Conservation (phyloP, 805 yeast species). For the Yarrowia keelungensis region DNA sequence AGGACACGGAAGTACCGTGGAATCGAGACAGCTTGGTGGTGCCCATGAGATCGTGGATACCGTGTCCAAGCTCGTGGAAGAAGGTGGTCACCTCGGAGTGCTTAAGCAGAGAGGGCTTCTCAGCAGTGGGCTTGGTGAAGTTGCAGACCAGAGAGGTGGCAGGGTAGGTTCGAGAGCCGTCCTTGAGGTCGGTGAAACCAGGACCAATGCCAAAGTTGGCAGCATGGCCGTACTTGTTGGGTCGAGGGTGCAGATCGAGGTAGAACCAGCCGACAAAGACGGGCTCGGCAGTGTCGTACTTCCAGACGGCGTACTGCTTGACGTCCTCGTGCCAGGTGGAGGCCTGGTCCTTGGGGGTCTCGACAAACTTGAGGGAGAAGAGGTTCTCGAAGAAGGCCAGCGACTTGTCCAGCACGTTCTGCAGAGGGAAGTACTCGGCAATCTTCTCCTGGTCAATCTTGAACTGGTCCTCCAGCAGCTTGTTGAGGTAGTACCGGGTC, state of each 20-base stretch:
- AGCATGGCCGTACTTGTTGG: slow-evolving; percentile 88
- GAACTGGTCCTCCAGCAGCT: slow-evolving; percentile 69
- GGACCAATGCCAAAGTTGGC: slow-evolving; percentile 77
- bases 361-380: slow-evolving; percentile 71
- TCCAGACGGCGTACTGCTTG: slow-evolving; percentile 69
- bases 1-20: slow-evolving; percentile 76
- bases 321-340: slow-evolving; percentile 78
- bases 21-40: slow-evolving; percentile 69
- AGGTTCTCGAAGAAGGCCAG: slow-evolving; percentile 71
- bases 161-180: slow-evolving; percentile 63
- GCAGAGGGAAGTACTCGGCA: slow-evolving; percentile 80
- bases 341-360: slow-evolving; percentile 55
- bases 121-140: slow-evolving; percentile 76
- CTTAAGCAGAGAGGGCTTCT: slow-evolving; percentile 75
- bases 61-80: slow-evolving; percentile 91
- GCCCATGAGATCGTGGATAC: slow-evolving; percentile 79
- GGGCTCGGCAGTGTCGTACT: slow-evolving; percentile 54
- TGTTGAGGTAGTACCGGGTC: slow-evolving; percentile 67
- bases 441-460: slow-evolving; percentile 75
- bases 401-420: slow-evolving; percentile 72
- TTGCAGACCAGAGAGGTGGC: slow-evolving; percentile 83
- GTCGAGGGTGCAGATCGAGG: slow-evolving; percentile 84
- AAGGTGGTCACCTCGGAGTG: slow-evolving; percentile 82
- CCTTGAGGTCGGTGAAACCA: slow-evolving; percentile 63
- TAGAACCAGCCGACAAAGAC: slow-evolving; percentile 79